A percentile compares a stretch with the other conserved stretches of the same genome.
Conservation (phyloP, 345 rosid species). For the Citrus mangshanensis region DNA sequence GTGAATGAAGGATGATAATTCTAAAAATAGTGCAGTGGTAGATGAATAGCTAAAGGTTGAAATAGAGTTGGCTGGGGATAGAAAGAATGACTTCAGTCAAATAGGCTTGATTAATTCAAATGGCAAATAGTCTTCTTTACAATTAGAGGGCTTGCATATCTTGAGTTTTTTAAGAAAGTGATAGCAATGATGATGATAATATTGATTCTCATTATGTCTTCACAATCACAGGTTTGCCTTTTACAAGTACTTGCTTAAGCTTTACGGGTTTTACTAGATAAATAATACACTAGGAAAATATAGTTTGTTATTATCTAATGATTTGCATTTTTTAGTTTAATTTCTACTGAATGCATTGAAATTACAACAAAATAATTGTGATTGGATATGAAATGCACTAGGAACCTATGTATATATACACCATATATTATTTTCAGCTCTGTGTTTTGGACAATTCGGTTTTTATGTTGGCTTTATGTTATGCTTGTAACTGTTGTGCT, state of each 20-base stretch:
- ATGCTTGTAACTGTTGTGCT: too few relatives aligned
- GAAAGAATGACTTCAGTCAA: background rate
- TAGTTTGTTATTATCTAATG: background rate
- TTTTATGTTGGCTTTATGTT: too few relatives aligned
- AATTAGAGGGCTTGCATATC: background rate
- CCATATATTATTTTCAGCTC: too few relatives aligned
- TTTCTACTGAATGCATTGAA: background rate
- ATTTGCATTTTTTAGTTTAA: background rate
- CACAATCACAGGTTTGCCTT: too few relatives aligned
- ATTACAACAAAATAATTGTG: too few relatives aligned
- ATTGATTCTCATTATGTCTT: too few relatives aligned
- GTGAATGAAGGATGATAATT: background rate
- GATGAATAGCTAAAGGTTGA: background rate
- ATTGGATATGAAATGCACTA: too few relatives aligned
- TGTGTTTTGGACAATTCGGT: too few relatives aligned
- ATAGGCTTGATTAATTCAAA: background rate
- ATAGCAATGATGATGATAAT: background rate
- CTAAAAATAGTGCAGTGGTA: background rate
- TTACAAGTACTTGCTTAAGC: background rate
- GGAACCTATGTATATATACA: too few relatives aligned
- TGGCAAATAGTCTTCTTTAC: slow-evolving; percentile 38
- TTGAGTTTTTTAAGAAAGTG: background rate
- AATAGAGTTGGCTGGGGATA: background rate
- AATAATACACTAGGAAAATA: too few relatives aligned
- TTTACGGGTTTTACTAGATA: background rate